Base-by-base conservation (phyloP, 1,139 yeast genomes). In the Candida labiduridarum region DNA sequence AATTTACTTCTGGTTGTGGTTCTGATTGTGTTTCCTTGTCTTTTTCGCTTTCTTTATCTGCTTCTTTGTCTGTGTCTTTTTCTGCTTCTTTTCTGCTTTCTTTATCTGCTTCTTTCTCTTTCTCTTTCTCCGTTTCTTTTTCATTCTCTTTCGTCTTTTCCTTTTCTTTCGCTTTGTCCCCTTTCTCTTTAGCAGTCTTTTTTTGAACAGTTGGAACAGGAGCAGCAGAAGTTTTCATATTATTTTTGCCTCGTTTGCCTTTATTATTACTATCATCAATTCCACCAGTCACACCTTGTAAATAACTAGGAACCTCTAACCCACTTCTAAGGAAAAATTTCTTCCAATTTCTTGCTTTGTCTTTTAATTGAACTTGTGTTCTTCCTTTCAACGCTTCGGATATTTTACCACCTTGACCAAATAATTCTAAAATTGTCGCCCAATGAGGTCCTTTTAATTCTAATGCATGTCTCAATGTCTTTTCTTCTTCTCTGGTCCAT, bases 271-370 rank as follows among this genome's bases (percentile, higher is more conserved):
- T 72, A 50, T 63, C 59, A 31, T 86, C 91, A 52, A 87, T 68
- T 57, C 86, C 96, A 41, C 98, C 98, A 0, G 97, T 91, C 25
- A 92, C 98, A 57, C 86, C 84, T 49, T 74, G 76, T 56, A 94
- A 72, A 61, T 89, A 92, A 2, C 78, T 83, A 0, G 98, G 98
- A 4, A 92, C 82, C 6, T 89, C 83, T 45, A 82, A 68, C 3
- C 84, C 85, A 51, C 83, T 79, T 62, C 90, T 88, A 52, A 91
- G 71, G 64, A 87, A 90, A 56, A 87, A 86, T 79, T 89, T 81
- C 66, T 92, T 94, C 89, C 97, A 87, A 63, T 94, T 94, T 57
- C 98, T 79, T 0, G 98, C 98, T 64, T 94, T 94, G 65, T 94
- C 99, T 65, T 94, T 94, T 52, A 94, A 76, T 65, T 92, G 98